Percentiles rank a stretch among this genome's conserved stretches.
phyloP scores from a whole-genome alignment of 495 filamentous ascomycete genomes.

The Neurospora tetraspora region DNA sequence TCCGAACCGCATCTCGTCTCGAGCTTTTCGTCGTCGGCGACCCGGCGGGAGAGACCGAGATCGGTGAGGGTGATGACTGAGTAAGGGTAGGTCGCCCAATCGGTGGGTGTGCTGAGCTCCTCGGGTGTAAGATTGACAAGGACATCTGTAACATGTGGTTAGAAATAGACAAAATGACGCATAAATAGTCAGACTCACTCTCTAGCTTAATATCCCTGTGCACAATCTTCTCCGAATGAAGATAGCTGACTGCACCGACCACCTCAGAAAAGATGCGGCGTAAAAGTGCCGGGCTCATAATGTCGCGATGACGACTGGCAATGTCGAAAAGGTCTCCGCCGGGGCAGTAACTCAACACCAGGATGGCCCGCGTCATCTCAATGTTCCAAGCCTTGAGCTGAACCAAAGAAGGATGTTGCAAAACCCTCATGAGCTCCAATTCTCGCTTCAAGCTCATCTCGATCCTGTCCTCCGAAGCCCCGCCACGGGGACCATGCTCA shows the following conservation, averaged over 20 bases:
- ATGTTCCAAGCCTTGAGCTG: conserved; percentile 82
- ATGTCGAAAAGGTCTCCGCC: conserved; percentile 94
- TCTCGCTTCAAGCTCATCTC: conserved; percentile 90
- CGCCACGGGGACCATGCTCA: conserved; percentile 85
- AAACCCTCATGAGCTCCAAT: conserved; percentile 78
- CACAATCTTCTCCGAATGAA: conserved; percentile 78
- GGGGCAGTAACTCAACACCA: conserved; percentile 85
- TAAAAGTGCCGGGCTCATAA: conserved; percentile 58
- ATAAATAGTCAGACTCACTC: conserved; percentile 46
- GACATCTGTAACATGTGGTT: conserved; percentile 50
- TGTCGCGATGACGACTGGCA: conserved; percentile 54
- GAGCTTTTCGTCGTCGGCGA: conserved; percentile 69
- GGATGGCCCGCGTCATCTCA: conserved; percentile 65
- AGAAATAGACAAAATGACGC: neutral
- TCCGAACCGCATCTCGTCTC: conserved; percentile 89
- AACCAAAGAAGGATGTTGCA: conserved; percentile 82
- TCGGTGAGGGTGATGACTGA: conserved; percentile 85
- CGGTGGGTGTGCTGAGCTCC: conserved; percentile 30
- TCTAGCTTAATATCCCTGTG: conserved; percentile 97
- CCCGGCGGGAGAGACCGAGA: conserved; percentile 76
- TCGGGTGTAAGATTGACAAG: conserved; percentile 69
- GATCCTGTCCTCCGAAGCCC: conserved; percentile 76
- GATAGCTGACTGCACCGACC: conserved; percentile 72
- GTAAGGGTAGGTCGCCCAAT: conserved; percentile 65
- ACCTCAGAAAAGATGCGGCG: conserved; percentile 85